Conservation (phyloP, 2,329 filamentous ascomycete species). For the Neurospora crassa region DNA sequence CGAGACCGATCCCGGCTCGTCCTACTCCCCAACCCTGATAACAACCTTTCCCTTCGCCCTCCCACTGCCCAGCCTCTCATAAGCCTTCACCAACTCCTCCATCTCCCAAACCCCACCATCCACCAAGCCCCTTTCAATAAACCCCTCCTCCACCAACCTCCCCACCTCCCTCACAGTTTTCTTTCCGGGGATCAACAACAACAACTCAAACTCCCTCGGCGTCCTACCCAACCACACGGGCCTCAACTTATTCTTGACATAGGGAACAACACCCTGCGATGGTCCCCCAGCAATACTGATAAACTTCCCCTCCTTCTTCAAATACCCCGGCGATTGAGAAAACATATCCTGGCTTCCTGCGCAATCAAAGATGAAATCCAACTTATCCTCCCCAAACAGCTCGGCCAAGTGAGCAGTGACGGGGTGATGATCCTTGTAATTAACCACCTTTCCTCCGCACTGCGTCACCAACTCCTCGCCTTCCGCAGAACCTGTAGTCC, state of each 20-base stretch:
- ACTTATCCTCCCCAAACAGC: constrained; percentile 17
- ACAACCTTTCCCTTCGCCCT: constrained; percentile 25
- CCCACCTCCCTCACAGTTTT: constrained; percentile 19
- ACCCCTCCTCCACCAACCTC: constrained; percentile 19
- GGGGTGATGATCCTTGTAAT: constrained; percentile 28
- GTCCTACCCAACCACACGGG: constrained; percentile 24
- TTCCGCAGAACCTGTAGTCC: constrained; percentile 33
- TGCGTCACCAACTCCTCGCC: constrained; percentile 35
- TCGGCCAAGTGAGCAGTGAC: constrained; percentile 26
- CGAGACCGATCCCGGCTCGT: too few relatives aligned
- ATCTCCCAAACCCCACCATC: constrained; percentile 24
- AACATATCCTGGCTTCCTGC: constrained; percentile 39
- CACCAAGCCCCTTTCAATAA: constrained; percentile 19
- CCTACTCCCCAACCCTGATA: constrained; percentile 15
- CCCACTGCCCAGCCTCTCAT: constrained; percentile 23
- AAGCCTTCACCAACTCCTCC: constrained; percentile 22
- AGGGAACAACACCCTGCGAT: constrained; percentile 21
- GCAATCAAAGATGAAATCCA: constrained; percentile 40
- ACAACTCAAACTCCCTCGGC: constrained; percentile 21
- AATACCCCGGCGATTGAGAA: constrained; percentile 27
- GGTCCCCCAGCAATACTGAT: constrained; percentile 25
- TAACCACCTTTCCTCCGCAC: constrained; percentile 28
- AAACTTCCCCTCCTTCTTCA: constrained; percentile 28
- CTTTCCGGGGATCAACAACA: constrained; percentile 21
- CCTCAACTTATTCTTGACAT: constrained; percentile 23